phyloP scores from a whole-genome alignment of 306 rosid species.

The Adenanthera pavonina region DNA sequence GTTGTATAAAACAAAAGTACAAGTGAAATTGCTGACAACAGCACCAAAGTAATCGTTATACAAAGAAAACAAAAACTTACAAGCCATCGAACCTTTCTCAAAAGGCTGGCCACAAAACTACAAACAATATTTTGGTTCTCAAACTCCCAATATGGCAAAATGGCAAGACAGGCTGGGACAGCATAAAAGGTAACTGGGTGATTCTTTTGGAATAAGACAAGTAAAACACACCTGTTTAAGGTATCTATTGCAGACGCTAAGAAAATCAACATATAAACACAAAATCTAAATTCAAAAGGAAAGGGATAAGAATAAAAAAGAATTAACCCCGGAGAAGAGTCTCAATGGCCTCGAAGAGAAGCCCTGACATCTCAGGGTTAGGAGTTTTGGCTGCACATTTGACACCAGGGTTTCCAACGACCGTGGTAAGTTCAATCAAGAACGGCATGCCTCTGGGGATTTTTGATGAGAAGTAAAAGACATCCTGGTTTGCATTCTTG shows the following conservation, averaged over 20 bases:
- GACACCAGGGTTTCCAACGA: conserved; percentile 73
- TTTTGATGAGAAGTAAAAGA: conserved; percentile 91
- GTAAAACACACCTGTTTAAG: conserved; percentile 37
- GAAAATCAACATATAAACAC: conserved; percentile 42
- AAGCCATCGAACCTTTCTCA: conserved; percentile 37
- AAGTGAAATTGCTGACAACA: conserved; percentile 25
- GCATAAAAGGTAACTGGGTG: conserved; percentile 35
- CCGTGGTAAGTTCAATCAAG: conserved; percentile 79
- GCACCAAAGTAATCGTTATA: conserved; percentile 34
- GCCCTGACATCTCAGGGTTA: conserved; percentile 75
- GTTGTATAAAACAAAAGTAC: not conserved
- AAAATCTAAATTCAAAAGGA: conserved; percentile 32
- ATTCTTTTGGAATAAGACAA: conserved; percentile 8
- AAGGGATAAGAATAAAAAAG: conserved; percentile 18
- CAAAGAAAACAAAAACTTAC: conserved; percentile 40
- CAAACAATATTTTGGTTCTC: conserved; percentile 25
- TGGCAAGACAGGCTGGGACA: conserved; percentile 28
- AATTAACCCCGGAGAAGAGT: conserved; percentile 67
- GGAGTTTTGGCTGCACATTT: conserved; percentile 97
- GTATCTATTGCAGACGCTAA: conserved; percentile 48
- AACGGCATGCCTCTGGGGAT: conserved; percentile 82
- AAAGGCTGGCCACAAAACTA: conserved; percentile 36
- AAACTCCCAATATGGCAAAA: conserved; percentile 15
- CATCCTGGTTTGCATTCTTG: conserved; percentile 91
- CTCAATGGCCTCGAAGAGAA: conserved; percentile 87